Base-by-base conservation (phyloP, 169 alveolate species). In the Eimeria maxima region DNA sequence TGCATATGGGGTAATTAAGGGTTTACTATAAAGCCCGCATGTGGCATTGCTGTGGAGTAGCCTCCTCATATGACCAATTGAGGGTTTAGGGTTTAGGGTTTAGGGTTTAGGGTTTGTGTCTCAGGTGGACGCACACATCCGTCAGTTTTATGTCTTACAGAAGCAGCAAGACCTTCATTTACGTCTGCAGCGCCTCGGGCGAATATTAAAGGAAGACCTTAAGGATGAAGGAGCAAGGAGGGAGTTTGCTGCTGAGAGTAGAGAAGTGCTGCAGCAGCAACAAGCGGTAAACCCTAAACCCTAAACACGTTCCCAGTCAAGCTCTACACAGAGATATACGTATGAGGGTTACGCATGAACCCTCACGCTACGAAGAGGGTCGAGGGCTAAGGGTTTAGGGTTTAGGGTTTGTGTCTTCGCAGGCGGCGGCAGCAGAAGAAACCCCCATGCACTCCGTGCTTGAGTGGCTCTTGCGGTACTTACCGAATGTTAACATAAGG, bases 361-460 rank as follows among this genome's bases (percentile, higher is more conserved):
- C 60, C 60, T 53, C 10, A 29, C 0, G 84, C 53, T 27, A 29
- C 84, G 53, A 73, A 18, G 0, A 14, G 55, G 29, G 81, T 33
- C 8, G 13, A 71, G 83, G 83, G 83, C 47, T 78, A 45, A 47
- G 65, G 89, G 65, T 45, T 45, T 78, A 44, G 67, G 89, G 57
- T 45, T 78, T 78, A 45, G 89, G 89, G 89, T 78, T 42, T 78
- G 44, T 45, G 89, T 44, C 24, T 20, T 24, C 24, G 88, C 91
- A 83, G 91, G 91, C 53, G 67, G 50, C 91, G n/a, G 50, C 91
- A 83, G 91, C n/a, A 42, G 91, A 47, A 83, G 91, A 83, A 47
- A 83, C 91, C 29, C 91, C 91, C 74, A n/a, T 47, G 73, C 91
- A 83, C 44, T 83, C 91, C 55, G 20, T 83, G 74, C 91, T 83